Evolutionary conservation across 2,329 filamentous ascomycete genomes (phyloP), one percentile per base, ranked within the genome.

Genomic region (Madurella fahalii): DNA sequence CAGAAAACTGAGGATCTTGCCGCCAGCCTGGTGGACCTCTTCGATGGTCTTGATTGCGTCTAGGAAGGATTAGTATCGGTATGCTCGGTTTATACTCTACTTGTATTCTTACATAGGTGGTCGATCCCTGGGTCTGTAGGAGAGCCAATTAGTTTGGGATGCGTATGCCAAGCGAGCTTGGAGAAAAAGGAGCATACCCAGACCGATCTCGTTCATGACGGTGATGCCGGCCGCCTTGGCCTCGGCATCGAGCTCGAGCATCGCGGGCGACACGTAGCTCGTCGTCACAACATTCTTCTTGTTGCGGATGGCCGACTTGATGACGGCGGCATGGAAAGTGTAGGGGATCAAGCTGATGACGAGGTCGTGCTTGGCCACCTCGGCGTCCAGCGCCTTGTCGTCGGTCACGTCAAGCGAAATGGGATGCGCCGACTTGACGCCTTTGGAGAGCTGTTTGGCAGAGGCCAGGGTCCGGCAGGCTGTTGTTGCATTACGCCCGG

Each of bases 221-320:
- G 90, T 95, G 69, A 96, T 96, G 58, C 91, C 92, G 16, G 93
- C 93, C 60, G 87, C 88, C 80, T 96, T 95, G 71, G 82, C 84
- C 65, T 87, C 77, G 65, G 85, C 78, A 67, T 96, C 87, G 48
- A 97, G 84, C 77, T 92, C 93, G 75, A 86, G 74, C 91, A 96
- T 96, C 61, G 90, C 89, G 3, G 90, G 90, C 4, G 89, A 95
- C 63, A 96, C 89, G 69, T 97, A 97, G 62, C 85, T 90, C 31
- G 93, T 96, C 56, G 93, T 96, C 68, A 97, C 92, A 58, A 97
- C 91, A 77, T 97, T 78, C 82, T 93, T 96, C 88, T 96, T 96
- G 67, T 86, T 82, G 67, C 86, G 83, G 75, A 97, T 96, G 60
- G 91, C 93, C 37, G 87, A 85, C 81, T 95, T 93, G 83, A 96